Evolutionary conservation across 805 yeast species (phyloP).

Genomic region (Henningerozyma blattae): DNA sequence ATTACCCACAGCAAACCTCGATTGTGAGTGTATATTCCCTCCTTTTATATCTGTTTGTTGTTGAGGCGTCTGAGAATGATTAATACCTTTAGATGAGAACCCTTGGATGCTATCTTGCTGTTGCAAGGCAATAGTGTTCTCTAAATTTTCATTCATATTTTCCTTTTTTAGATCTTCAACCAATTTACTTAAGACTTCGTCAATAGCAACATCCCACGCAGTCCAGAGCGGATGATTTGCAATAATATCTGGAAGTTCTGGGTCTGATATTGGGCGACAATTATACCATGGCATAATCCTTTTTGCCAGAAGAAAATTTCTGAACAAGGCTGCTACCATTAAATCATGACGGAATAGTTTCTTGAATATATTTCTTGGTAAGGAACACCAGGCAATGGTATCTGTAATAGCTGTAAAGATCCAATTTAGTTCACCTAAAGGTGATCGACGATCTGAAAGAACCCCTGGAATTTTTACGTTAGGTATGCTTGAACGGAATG

Average conservation of each 20-base stretch:
- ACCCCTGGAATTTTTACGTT: conserved; percentile 75
- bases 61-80: neutral
- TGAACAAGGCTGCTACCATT: conserved; percentile 90
- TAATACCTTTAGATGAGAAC: neutral
- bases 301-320: conserved; percentile 85
- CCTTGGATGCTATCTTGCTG: conserved; percentile 15
- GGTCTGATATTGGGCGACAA: conserved; percentile 91
- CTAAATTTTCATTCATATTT: conserved; percentile 20
- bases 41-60: conserved; percentile 9
- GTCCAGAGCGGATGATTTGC: conserved; percentile 92
- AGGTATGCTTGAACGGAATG: conserved; percentile 16
- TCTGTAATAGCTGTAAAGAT: conserved; percentile 96
- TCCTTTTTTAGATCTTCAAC: conserved; percentile 32
- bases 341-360: conserved; percentile 86
- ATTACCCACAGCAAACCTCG: conserved; percentile 23
- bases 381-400: conserved; percentile 92
- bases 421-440: conserved; percentile 94
- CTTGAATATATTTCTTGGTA: conserved; percentile 81
- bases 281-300: conserved; percentile 87
- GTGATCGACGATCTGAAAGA: conserved; percentile 85
- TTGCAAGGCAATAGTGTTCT: conserved; percentile 14
- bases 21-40: conserved; percentile 16
- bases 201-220: conserved; percentile 95
- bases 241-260: conserved; percentile 74
- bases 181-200: conserved; percentile 74